phyloP scores from a whole-genome alignment of 495 filamentous ascomycete species.

The Bryoglossum gracile region DNA sequence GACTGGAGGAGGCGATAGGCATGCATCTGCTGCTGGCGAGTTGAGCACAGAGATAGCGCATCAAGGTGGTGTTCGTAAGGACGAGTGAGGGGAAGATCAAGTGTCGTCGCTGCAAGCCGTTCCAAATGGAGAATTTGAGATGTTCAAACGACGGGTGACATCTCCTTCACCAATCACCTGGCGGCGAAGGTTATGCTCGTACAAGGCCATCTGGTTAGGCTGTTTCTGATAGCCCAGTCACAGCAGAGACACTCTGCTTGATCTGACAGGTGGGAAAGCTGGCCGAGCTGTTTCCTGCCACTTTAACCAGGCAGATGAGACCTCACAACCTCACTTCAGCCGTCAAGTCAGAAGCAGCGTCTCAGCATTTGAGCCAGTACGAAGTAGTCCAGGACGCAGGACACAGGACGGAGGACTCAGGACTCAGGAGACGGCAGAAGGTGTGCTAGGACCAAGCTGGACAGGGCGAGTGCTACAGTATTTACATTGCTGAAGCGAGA shows the following conservation, averaged over 20 bases:
- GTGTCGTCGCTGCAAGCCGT: slow-evolving; percentile 9
- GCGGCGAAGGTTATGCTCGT: slow-evolving; percentile 6
- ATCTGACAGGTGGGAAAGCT: slow-evolving; percentile 15
- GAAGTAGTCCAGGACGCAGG: too few relatives aligned
- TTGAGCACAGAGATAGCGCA: slow-evolving; percentile 3
- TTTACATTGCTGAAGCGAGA: slow-evolving; percentile 13
- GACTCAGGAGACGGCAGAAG: neutral
- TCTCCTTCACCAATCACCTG: slow-evolving; percentile 2
- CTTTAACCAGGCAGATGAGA: slow-evolving; percentile 16
- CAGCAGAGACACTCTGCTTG: slow-evolving; percentile 3
- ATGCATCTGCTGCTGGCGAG: too few relatives aligned
- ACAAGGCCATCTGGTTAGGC: slow-evolving; percentile 17
- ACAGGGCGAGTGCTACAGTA: slow-evolving; percentile 1
- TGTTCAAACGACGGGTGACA: neutral
- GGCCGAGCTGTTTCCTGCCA: slow-evolving; percentile 14
- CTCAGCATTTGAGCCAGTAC: slow-evolving; percentile 10
- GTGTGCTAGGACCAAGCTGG: slow-evolving; percentile 4
- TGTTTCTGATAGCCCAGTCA: slow-evolving; percentile 19
- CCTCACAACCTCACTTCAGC: neutral
- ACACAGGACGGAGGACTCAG: too few relatives aligned
- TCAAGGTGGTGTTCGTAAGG: too few relatives aligned
- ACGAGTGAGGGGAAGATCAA: slow-evolving; percentile 2
- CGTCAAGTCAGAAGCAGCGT: slow-evolving; percentile 12
- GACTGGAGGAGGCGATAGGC: too few relatives aligned
- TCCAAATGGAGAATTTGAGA: slow-evolving; percentile 3